Conservation (phyloP, 441 rosid species). For the Gossypium armourianum region DNA sequence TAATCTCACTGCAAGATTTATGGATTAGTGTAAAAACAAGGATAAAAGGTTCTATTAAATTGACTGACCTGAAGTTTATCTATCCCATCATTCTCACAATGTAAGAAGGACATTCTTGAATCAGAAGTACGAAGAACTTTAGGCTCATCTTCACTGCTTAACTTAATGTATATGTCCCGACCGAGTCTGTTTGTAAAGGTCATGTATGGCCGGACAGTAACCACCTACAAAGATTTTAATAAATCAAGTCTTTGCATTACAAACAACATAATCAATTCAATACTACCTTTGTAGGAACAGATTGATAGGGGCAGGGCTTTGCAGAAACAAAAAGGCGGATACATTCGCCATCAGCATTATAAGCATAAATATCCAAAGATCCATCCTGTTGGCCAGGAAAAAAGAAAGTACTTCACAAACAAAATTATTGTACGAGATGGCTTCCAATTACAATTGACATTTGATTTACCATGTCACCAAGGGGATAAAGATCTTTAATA, state of each 20-base stretch:
- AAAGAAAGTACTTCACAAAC: slow-evolving; percentile 8
- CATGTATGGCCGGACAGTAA: slow-evolving; percentile 84
- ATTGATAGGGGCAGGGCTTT: slow-evolving; percentile 66
- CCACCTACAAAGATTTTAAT: slow-evolving; percentile 40
- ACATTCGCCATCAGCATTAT: slow-evolving; percentile 62
- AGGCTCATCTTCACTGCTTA: slow-evolving; percentile 65
- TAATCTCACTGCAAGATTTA: neutral
- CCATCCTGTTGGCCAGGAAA: slow-evolving; percentile 57
- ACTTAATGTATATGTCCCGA: slow-evolving; percentile 55
- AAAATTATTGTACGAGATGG: slow-evolving; percentile 8
- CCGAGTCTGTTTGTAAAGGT: slow-evolving; percentile 92
- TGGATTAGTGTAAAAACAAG: neutral
- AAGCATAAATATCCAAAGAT: slow-evolving; percentile 67
- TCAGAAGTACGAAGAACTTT: slow-evolving; percentile 71
- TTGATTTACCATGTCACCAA: slow-evolving; percentile 72
- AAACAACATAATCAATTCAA: slow-evolving; percentile 5
- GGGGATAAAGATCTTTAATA: slow-evolving; percentile 67
- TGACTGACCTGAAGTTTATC: slow-evolving; percentile 74
- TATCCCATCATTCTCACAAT: slow-evolving; percentile 37
- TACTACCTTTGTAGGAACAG: slow-evolving; percentile 83
- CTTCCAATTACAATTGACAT: slow-evolving; percentile 7
- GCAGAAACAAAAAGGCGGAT: slow-evolving; percentile 73
- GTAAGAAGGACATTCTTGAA: slow-evolving; percentile 65
- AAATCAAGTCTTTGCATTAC: slow-evolving; percentile 7
- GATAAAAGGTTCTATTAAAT: slow-evolving; percentile 13